Conservation (phyloP, 305 asterid species). For the Plantago lanceolata region DNA sequence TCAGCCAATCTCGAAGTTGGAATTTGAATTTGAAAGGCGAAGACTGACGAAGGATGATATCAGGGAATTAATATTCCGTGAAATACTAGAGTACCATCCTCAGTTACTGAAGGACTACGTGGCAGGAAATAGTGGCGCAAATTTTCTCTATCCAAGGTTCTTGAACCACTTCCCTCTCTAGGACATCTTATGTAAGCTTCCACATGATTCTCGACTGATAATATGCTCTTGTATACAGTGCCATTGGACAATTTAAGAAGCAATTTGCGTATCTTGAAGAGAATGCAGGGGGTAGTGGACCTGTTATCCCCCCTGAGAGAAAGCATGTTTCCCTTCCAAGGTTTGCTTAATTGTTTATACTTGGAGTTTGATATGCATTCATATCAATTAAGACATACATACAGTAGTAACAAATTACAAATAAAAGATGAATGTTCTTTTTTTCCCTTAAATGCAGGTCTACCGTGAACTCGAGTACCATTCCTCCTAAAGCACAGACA, state of each 20-base stretch:
- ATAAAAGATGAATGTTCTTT: neutral
- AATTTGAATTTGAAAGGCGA: slow-evolving; percentile 62
- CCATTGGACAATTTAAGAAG: slow-evolving; percentile 69
- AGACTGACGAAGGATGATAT: slow-evolving; percentile 52
- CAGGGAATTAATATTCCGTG: slow-evolving; percentile 53
- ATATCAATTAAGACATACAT: neutral
- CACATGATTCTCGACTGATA: slow-evolving; percentile 17
- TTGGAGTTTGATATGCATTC: neutral
- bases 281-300: slow-evolving; percentile 64
- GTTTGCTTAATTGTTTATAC: slow-evolving; percentile 32
- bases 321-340: slow-evolving; percentile 85
- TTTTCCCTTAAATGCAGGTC: slow-evolving; percentile 48
- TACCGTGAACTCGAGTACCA: slow-evolving; percentile 50
- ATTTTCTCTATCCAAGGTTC: slow-evolving; percentile 48
- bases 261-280: slow-evolving; percentile 88
- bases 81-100: slow-evolving; percentile 66
- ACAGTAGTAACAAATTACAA: neutral
- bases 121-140: slow-evolving; percentile 41
- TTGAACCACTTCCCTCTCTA: slow-evolving; percentile 17
- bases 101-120: slow-evolving; percentile 54
- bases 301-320: slow-evolving; percentile 72
- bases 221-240: slow-evolving; percentile 43
- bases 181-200: slow-evolving; percentile 5
- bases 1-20: slow-evolving; percentile 54
- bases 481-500: slow-evolving; percentile 43